phyloP scores from a whole-genome alignment of 331 rosid genomes.

The Ulmus americana region DNA sequence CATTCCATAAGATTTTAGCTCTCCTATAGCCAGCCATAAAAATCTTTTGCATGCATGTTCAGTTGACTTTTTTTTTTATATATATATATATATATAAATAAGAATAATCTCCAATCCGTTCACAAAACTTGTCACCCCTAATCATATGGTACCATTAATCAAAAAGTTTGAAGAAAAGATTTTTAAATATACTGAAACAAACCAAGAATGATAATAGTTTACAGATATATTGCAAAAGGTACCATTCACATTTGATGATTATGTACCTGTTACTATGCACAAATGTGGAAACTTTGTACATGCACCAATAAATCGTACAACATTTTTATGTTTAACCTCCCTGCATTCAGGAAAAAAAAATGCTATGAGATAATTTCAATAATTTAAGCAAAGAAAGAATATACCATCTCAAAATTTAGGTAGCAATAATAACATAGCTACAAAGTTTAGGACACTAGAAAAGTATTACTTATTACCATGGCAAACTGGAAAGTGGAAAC shows the following conservation, averaged over 20 bases:
- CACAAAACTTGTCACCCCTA: background rate
- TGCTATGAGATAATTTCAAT: background rate
- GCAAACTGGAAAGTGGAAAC: background rate
- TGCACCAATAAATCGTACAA: conserved; percentile 91
- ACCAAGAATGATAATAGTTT: background rate
- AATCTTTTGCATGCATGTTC: background rate
- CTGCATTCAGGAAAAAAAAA: conserved; percentile 44
- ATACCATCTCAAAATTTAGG: background rate
- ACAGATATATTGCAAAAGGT: background rate
- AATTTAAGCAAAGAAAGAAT: background rate
- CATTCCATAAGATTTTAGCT: too few species aligned
- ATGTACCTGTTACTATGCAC: conserved; percentile 84
- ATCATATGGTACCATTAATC: background rate
- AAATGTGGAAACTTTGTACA: conserved; percentile 80
- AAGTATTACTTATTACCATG: background rate
- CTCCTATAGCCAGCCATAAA: too few species aligned
- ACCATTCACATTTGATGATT: conserved; percentile 10
- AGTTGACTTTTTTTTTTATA: background rate
- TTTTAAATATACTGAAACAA: background rate
- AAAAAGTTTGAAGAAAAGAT: background rate
- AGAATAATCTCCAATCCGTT: background rate
- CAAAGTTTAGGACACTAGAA: background rate
- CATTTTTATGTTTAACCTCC: conserved; percentile 86
- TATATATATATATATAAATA: too few species aligned
- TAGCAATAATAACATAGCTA: background rate